Evolutionary conservation across 73 alveolate species (phyloP), one percentile per base, ranked within the genome.

Genomic region (Blepharisma japonicum): DNA sequence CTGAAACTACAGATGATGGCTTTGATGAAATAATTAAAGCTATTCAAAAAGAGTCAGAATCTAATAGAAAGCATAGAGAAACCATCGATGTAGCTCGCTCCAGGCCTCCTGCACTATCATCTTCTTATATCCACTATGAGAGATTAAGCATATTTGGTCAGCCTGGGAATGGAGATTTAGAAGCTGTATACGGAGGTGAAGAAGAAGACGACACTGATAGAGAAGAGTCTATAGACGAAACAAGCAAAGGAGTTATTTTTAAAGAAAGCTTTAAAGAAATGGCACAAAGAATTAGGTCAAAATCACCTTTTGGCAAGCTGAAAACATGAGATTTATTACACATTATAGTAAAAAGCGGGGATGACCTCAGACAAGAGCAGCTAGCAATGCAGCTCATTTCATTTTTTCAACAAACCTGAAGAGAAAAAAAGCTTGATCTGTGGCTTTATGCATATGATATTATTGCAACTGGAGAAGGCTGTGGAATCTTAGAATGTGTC

Each of bases 301-400:
- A 81, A 49, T 87, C 96, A 4, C 97, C 94, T 83, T 95, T 80
- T 83, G 97, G 97, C n/a, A 71, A 76, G 55, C 83, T 91, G 48
- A 77, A 83, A 68, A 81, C 97, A 18, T 94, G 95, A 94, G 72
- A 80, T 56, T 72, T 92, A 25, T 71, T 94, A 55, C 83, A 82
- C 45, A 80, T 89, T 8, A 90, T 94, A 45, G 94, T 94, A 6
- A 94, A 94, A 68, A 82, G 92, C 8, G 92, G 92, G 7, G 97
- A 90, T 68, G 98, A 94, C 78, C 84, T 94, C 25, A 85, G 97
- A 70, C 94, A 94, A 85, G 98, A 91, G 56, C 95, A 91, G 74
- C 85, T 94, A 55, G 98, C 98, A 0, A 92, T 92, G 90, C 95
- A 94, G 84, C 84, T 94, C 54, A 91, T 94, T 67, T 47, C 79